Percentiles rank a stretch among this genome's conserved stretches.
phyloP scores from a whole-genome alignment of 2,329 filamentous ascomycete species.

The Colletotrichum trifolii region DNA sequence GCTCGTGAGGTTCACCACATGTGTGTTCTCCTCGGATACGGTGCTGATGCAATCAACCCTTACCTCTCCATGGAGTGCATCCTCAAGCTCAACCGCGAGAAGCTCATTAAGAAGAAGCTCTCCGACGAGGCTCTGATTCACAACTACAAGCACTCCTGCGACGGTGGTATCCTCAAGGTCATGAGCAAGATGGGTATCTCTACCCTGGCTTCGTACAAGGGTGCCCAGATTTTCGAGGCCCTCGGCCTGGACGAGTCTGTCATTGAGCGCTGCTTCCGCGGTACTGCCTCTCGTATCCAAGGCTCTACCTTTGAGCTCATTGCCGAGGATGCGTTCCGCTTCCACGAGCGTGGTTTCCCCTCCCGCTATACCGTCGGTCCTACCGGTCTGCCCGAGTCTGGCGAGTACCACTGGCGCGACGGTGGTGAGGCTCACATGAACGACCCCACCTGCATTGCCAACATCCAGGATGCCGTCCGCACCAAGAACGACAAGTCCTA shows the following conservation, averaged over 20 bases:
- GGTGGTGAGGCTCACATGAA: slow-evolving; percentile 96
- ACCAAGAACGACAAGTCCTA: slow-evolving; percentile 99
- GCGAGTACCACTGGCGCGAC: slow-evolving; percentile 98
- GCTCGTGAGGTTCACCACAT: slow-evolving; percentile 98
- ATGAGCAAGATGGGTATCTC: slow-evolving; percentile 99
- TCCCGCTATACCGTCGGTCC: slow-evolving; percentile 80
- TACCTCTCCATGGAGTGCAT: slow-evolving; percentile 98
- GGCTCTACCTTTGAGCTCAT: slow-evolving; percentile 94
- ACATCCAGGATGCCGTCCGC: slow-evolving; percentile 95
- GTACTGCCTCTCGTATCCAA: slow-evolving; percentile 93
- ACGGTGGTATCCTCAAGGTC: slow-evolving; percentile 96
- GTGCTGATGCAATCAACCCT: slow-evolving; percentile 92
- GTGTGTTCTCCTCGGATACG: slow-evolving; percentile 97
- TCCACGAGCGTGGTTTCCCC: slow-evolving; percentile 94
- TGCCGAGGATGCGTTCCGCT: slow-evolving; percentile 91
- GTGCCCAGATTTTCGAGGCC: slow-evolving; percentile 96
- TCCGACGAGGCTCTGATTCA: slow-evolving; percentile 84
- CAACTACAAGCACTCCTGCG: slow-evolving; percentile 97
- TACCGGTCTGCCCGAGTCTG: slow-evolving; percentile 87
- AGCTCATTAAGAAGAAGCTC: slow-evolving; percentile 90
- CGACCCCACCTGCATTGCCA: slow-evolving; percentile 93
- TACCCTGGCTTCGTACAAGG: slow-evolving; percentile 95
- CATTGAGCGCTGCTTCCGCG: slow-evolving; percentile 93
- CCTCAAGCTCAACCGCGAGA: slow-evolving; percentile 94
- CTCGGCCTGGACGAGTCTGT: slow-evolving; percentile 92